Evolutionary conservation across 2,329 filamentous ascomycete genomes (phyloP).

Genomic region (Colletotrichum sp.): DNA sequence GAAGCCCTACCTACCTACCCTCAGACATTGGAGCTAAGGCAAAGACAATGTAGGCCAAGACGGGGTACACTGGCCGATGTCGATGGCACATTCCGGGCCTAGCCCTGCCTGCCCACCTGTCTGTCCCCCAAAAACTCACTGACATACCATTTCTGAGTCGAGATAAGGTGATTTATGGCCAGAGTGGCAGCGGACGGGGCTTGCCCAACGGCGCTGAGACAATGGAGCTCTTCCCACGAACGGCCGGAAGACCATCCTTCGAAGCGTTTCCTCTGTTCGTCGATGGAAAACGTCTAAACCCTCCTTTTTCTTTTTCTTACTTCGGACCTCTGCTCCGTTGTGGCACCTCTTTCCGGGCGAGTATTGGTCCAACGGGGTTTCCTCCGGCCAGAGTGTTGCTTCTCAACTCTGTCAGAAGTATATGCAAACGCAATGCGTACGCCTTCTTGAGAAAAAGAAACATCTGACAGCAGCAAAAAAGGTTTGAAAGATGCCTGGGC

Average conservation of each 20-base stretch:
- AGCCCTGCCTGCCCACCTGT: background rate
- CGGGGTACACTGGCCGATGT: background rate
- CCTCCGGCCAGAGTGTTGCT: background rate
- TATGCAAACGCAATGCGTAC: background rate
- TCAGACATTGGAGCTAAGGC: background rate
- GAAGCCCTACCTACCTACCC: background rate
- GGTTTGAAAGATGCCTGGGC: background rate
- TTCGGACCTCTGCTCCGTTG: background rate
- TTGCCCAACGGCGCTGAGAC: background rate
- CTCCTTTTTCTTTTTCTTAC: background rate
- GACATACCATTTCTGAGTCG: background rate
- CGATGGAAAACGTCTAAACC: background rate
- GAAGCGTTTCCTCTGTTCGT: background rate
- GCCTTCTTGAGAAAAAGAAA: background rate
- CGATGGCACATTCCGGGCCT: background rate
- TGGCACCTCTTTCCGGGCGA: background rate
- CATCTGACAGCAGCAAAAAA: background rate
- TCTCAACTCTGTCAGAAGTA: background rate
- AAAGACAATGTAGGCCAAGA: background rate
- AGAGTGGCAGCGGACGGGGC: background rate
- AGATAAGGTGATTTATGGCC: background rate
- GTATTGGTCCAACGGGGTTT: background rate
- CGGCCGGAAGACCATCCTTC: background rate
- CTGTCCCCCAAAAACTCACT: background rate
- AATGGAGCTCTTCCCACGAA: background rate